Evolutionary conservation across 768 basidiomycete genomes (phyloP).

Genomic region (Jaapia argillacea): DNA sequence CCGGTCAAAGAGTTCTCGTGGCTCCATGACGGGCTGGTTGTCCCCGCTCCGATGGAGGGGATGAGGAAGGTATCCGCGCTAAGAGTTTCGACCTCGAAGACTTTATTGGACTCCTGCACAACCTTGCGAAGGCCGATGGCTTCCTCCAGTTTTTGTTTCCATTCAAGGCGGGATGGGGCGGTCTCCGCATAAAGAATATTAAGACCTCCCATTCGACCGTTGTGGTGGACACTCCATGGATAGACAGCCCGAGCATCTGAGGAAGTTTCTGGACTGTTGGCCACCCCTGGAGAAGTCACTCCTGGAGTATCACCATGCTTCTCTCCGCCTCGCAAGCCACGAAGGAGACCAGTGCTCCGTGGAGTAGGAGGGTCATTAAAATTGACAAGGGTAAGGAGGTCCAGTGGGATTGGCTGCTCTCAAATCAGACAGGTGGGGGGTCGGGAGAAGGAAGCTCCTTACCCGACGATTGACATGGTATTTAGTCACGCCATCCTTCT

Average conservation of each 20-base stretch:
- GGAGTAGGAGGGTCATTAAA: slow-evolving; percentile 76
- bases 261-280: slow-evolving; percentile 27
- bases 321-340: slow-evolving; percentile 42
- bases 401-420: slow-evolving; percentile 81
- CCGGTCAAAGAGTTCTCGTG: slow-evolving; percentile 67
- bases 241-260: slow-evolving; percentile 70
- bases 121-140: slow-evolving; percentile 77
- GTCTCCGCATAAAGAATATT: slow-evolving; percentile 86
- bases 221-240: slow-evolving; percentile 85
- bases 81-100: slow-evolving; percentile 86
- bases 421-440: neutral
- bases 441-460: slow-evolving; percentile 14
- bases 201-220: slow-evolving; percentile 77
- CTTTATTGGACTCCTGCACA: slow-evolving; percentile 90
- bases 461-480: slow-evolving; percentile 79
- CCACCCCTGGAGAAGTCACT: slow-evolving; percentile 17
- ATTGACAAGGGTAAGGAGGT: slow-evolving; percentile 76
- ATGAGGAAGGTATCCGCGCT: slow-evolving; percentile 84
- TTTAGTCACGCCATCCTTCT: slow-evolving; percentile 63
- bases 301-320: slow-evolving; percentile 19
- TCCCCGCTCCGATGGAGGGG: slow-evolving; percentile 42
- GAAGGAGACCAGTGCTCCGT: slow-evolving; percentile 62
- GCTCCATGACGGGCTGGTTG: slow-evolving; percentile 42
- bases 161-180: slow-evolving; percentile 63
- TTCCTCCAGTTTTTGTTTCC: slow-evolving; percentile 86